These are phyloP conservation scores for Harringtonia aguacate DNA, from an alignment of 2,329 filamentous ascomycete species.

Conservation along the genomic window DNA sequence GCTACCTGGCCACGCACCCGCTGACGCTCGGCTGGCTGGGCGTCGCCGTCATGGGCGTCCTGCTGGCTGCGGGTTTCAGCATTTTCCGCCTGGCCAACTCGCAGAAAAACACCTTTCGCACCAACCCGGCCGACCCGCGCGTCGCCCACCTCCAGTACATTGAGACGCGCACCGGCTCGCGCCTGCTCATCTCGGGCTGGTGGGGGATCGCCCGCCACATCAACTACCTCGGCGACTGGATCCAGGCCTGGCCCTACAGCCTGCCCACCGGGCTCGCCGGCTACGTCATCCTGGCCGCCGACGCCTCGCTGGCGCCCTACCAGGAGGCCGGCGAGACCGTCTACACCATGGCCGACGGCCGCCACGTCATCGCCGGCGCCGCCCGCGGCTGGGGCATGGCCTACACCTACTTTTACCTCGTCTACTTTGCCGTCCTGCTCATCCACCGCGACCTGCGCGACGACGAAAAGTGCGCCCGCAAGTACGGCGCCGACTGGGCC, in stretches of 20 bases:
- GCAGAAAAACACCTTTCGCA: slow-evolving; percentile 92
- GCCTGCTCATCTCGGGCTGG: slow-evolving; percentile 78
- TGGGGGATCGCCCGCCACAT: slow-evolving; percentile 89
- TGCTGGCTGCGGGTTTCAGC: slow-evolving; percentile 67
- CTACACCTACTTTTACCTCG: slow-evolving; percentile 87
- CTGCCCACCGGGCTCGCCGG: slow-evolving; percentile 79
- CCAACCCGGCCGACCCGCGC: slow-evolving; percentile 67
- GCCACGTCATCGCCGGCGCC: slow-evolving; percentile 58
- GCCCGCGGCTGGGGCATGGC: slow-evolving; percentile 76
- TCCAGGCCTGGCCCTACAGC: slow-evolving; percentile 85
- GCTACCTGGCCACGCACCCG: slow-evolving; percentile 77
- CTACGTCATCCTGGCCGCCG: slow-evolving; percentile 57
- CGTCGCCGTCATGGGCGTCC: slow-evolving; percentile 50
- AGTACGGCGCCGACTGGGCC: slow-evolving; percentile 91
- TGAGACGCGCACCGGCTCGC: slow-evolving; percentile 70
- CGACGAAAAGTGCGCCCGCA: slow-evolving; percentile 80
- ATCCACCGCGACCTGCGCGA: slow-evolving; percentile 80
- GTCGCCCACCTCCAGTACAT: slow-evolving; percentile 78
- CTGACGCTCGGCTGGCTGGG: slow-evolving; percentile 63
- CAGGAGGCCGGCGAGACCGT: slow-evolving; percentile 27
- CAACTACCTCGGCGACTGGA: slow-evolving; percentile 94
- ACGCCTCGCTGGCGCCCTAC: slow-evolving; percentile 36
- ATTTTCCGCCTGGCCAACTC: slow-evolving; percentile 93
- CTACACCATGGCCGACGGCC: slow-evolving; percentile 46
- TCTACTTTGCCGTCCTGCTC: slow-evolving; percentile 82